Conservation (phyloP, 2,329 filamentous ascomycete genomes). For the Magnaporthiopsis poae region DNA sequence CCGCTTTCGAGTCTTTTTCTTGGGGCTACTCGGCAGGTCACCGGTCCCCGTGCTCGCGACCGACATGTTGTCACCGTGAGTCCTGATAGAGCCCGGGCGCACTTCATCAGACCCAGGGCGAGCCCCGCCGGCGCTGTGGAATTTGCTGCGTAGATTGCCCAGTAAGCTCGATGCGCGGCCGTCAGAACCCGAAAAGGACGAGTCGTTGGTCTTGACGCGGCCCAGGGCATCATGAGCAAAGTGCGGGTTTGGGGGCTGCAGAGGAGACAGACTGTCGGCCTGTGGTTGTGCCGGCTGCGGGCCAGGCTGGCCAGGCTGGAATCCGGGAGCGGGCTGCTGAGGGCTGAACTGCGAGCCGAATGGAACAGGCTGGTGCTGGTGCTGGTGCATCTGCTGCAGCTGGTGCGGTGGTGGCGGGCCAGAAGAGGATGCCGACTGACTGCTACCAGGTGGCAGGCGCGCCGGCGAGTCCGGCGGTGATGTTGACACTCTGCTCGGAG, state of each 20-base stretch:
- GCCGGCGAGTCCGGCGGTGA: conserved; percentile 4
- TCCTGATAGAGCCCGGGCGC: neutral
- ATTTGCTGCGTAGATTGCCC: conserved; percentile 6
- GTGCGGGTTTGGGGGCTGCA: conserved; percentile 5
- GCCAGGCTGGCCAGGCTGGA: neutral
- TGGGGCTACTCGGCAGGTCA: conserved; percentile 22
- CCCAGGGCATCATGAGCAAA: neutral
- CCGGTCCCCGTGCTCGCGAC: conserved; percentile 26
- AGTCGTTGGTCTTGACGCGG: conserved; percentile 11
- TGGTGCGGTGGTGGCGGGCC: conserved; percentile 9
- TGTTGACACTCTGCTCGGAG: conserved; percentile 10
- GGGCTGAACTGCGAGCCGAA: neutral
- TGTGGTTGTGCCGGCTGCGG: neutral
- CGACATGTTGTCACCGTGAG: conserved; percentile 2
- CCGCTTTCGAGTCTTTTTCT: conserved; percentile 23
- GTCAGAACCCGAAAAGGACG: neutral
- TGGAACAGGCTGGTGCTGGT: neutral
- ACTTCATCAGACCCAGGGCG: neutral
- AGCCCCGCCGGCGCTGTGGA: conserved; percentile 10
- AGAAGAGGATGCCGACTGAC: neutral
- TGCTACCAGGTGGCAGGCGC: neutral
- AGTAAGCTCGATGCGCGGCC: neutral
- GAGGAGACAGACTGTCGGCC: conserved; percentile 3
- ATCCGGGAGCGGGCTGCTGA: neutral
- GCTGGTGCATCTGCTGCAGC: conserved; percentile 11